These are phyloP conservation scores for Moesziomyces sp. DNA, from an alignment of 1,284 basidiomycete species.

Conservation along the genomic window DNA sequence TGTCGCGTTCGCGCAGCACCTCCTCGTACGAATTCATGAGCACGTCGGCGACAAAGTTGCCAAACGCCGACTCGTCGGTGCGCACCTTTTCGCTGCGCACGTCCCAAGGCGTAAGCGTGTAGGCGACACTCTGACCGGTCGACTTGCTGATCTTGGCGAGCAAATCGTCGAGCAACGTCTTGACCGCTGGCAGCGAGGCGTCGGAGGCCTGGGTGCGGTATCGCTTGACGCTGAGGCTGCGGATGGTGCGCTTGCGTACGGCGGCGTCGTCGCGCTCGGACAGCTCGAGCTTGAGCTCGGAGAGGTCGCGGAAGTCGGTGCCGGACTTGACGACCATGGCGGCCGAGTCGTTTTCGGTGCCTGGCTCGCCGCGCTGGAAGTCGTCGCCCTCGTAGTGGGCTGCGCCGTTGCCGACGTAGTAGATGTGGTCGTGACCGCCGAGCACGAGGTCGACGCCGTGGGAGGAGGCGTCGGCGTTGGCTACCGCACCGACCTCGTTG, in stretches of 20 bases:
- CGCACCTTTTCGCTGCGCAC: constrained; percentile 80
- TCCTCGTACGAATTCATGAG: constrained; percentile 87
- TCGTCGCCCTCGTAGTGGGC: constrained; percentile 79
- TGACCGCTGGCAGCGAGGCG: constrained; percentile 74
- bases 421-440: constrained; percentile 90
- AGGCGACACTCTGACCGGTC: constrained; percentile 76
- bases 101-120: constrained; percentile 77
- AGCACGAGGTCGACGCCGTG: constrained; percentile 88
- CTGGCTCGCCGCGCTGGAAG: constrained; percentile 72
- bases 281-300: constrained; percentile 78
- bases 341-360: constrained; percentile 77
- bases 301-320: constrained; percentile 88
- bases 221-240: constrained; percentile 75
- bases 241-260: constrained; percentile 77
- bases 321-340: constrained; percentile 80
- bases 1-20: constrained; percentile 72
- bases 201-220: constrained; percentile 76
- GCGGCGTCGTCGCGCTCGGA: constrained; percentile 73
- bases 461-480: constrained; percentile 67
- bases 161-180: constrained; percentile 75
- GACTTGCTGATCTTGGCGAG: constrained; percentile 79
- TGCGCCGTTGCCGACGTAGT: constrained; percentile 82
- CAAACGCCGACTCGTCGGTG: constrained; percentile 77
- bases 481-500: constrained; percentile 74
- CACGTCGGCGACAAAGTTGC: constrained; percentile 91